Base-by-base conservation (phyloP, 2,329 filamentous ascomycete species). In the Fusarium caatingaense region DNA sequence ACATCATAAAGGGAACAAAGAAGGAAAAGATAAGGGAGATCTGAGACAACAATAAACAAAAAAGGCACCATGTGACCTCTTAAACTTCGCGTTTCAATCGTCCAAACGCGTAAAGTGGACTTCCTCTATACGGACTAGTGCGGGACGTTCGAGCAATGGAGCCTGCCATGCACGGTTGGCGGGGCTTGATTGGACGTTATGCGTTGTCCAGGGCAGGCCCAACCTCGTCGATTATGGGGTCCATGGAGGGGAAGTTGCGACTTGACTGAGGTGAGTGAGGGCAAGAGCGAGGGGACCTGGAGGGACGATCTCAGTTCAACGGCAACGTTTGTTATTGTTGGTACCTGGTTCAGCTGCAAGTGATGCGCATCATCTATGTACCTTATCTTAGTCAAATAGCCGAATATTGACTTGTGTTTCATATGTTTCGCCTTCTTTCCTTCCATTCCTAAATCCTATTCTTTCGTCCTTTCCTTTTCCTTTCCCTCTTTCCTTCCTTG, bases 91-190 rank as follows among this genome's bases (percentile, higher is more conserved):
- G 68, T 59, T 55, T 68, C 70, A 63, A 72, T 70, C 25, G 30
- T 47, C 51, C n/a, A 45, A 62, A 66, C 73, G 73, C 69, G 73
- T 74, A 74, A 69, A 75, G 73, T 74, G 66, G 65, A 27, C 27
- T n/a, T 16, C 12, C 57, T 46, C 2, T 40, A 63, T 59, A 6
- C 0, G 46, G 71, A 21, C 57, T 75, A 75, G 68, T 54, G 72
- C 60, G 47, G 62, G 62, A 72, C 34, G 66, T 71, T 63, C 60
- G 42, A 49, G 51, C 68, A 74, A 72, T 68, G 60, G 73, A 53
- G 34, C 71, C 51, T 48, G 49, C 58, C 71, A 56, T 67, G 64
- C 54, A 60, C 45, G 50, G 68, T 66, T 74, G 68, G 68, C 64
- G 59, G 48, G 58, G 57, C 44, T 42, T 70, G 68, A 75, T 75